Conservation (phyloP, 352 stramenopile genomes). For the Phytophthora vignae region DNA sequence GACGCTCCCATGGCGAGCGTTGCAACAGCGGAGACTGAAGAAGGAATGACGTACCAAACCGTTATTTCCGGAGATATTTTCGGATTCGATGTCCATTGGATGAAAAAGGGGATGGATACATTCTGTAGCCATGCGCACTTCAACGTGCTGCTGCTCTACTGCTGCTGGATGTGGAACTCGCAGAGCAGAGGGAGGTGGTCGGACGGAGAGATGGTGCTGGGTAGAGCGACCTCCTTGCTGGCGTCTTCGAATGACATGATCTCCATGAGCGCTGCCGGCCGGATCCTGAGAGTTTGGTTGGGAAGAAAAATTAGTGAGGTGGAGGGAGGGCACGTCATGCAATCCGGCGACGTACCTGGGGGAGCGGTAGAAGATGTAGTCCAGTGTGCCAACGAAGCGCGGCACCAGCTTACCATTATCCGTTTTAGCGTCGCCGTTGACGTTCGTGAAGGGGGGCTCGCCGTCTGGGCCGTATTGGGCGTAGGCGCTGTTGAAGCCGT, state of each 20-base stretch:
- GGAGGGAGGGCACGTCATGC: background rate
- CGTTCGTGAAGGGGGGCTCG: constrained; percentile 81
- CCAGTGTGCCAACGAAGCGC: constrained; percentile 78
- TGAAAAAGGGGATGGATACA: constrained; percentile 30
- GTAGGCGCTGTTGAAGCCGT: constrained; percentile 69
- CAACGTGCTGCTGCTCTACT: constrained; percentile 8
- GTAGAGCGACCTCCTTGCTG: constrained; percentile 66
- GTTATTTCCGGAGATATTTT: constrained; percentile 25
- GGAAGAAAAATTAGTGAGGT: background rate
- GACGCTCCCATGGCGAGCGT: constrained; percentile 50
- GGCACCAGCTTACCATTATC: constrained; percentile 47
- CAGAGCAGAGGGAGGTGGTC: constrained; percentile 81
- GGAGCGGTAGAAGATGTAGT: constrained; percentile 86
- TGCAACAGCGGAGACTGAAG: constrained; percentile 3
- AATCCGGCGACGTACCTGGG: constrained; percentile 35
- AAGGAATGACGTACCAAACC: constrained; percentile 22
- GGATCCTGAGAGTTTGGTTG: constrained; percentile 31
- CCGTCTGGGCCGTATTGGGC: constrained; percentile 44
- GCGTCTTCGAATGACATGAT: constrained; percentile 73
- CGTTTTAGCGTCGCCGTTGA: constrained; percentile 61
- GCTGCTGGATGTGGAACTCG: constrained; percentile 56
- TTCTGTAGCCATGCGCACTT: constrained; percentile 30
- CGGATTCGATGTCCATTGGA: constrained; percentile 18
- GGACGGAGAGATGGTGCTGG: constrained; percentile 72
- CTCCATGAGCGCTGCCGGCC: constrained; percentile 65